Evolutionary conservation across 257 asterid genomes (phyloP), one percentile per base, ranked within the genome.

Genomic region (Gentiana straminea): DNA sequence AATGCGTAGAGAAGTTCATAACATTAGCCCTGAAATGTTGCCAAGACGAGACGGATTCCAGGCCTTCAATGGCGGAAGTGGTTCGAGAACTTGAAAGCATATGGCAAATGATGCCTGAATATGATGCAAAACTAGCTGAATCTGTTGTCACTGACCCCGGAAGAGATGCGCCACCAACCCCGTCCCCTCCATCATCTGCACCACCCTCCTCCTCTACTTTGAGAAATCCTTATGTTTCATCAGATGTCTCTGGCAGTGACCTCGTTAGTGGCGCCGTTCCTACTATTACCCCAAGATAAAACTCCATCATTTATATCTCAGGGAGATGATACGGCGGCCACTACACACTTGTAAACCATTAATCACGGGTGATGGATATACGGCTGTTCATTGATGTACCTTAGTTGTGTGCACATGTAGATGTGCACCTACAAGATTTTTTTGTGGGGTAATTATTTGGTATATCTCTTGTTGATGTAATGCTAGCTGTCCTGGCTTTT

Each of bases 31-130:
- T 73, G 24, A 73, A 64, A 44, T 73, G 79, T 58, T 73, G 75
- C 62, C 50, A 15, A 55, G 79, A 69, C 3, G 72, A 69, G 53
- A 52, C 74, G 13, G 70, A 69, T 34, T 45, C 61, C 4, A 64
- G 79, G 63, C 79, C 79, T 35, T 57, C 66, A 34, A 69, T 73
- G 79, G 52, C 69, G 2, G 72, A 73, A 49, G 75, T 73, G 51
- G 72, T 69, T 34, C 64, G 79, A 48, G 79, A 50, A 54, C 68
- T 73, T 4, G 75, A 73, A 45, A 39, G 33, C 68, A 65, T 69
- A 62, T 64, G 64, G 55, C 24, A 2, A 8, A 65, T 61, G 71
- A 59, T 73, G 68, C 79, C 75, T 10, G 70, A 46, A 4, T 61
- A 55, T 12, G 75, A 73, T 48, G 55, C 60, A 46, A 45, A 3